Evolutionary conservation across 2,329 filamentous ascomycete species (phyloP).

Genomic region (Ascochyta clinopodiicola): DNA sequence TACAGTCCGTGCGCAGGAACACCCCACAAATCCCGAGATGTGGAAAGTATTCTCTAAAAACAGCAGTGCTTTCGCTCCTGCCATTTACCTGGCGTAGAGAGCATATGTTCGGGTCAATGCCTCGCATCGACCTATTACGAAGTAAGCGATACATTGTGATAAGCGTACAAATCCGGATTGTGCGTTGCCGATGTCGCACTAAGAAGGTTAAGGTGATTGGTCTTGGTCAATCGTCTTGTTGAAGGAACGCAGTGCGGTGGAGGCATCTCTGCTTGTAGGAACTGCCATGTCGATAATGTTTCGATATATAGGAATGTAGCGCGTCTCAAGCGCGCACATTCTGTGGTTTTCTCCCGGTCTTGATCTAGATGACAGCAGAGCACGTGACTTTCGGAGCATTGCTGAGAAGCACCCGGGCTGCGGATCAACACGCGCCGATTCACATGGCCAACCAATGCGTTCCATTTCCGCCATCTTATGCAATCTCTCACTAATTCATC

Average conservation of each 20-base stretch:
- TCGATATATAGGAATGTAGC: conserved; percentile 21
- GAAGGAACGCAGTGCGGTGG: conserved; percentile 42
- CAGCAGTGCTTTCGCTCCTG: no score
- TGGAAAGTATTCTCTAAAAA: no score
- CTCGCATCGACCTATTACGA: no score
- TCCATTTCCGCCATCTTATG: not conserved
- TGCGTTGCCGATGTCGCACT: conserved; percentile 48
- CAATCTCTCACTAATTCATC: not conserved
- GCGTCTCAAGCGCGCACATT: no score
- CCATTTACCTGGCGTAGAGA: no score
- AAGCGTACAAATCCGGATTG: conserved; percentile 46
- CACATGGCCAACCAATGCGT: not conserved
- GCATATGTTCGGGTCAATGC: no score
- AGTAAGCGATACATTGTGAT: not conserved
- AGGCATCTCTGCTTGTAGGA: conserved; percentile 47
- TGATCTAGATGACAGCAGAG: not conserved
- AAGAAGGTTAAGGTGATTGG: conserved; percentile 47
- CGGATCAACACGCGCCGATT: not conserved
- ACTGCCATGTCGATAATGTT: conserved; percentile 15
- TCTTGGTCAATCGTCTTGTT: not conserved
- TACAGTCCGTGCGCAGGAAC: no score
- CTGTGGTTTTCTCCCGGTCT: no score
- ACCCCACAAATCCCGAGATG: no score
- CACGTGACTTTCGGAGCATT: not conserved
- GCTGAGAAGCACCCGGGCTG: not conserved